A percentile compares a stretch with the other conserved stretches of the same genome.
Conservation (phyloP, 306 rosid genomes). For the Fagus sylvatica region DNA sequence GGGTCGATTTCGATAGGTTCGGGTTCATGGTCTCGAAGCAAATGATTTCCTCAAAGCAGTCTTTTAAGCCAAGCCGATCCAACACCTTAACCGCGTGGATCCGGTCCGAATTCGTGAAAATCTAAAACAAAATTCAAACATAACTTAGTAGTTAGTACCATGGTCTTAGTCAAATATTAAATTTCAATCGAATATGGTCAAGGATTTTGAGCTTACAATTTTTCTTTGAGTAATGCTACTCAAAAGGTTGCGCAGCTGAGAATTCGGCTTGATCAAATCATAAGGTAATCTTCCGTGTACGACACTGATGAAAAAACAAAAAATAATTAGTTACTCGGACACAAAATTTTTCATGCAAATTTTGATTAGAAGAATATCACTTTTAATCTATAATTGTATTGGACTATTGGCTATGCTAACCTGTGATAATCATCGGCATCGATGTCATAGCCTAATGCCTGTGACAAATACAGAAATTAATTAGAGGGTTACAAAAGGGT, state of each 20-base stretch:
- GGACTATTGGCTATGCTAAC: conserved; percentile 16
- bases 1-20: conserved; percentile 50
- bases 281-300: conserved; percentile 94
- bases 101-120: conserved; percentile 82
- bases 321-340: neutral
- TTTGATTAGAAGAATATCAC: no score
- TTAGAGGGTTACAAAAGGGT: neutral
- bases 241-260: conserved; percentile 60
- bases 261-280: conserved; percentile 61
- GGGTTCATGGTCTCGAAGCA: conserved; percentile 94
- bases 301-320: conserved; percentile 40
- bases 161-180: neutral
- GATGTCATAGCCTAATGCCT: conserved; percentile 76
- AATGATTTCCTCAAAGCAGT: conserved; percentile 70
- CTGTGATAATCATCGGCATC: conserved; percentile 80
- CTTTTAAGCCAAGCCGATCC: conserved; percentile 57
- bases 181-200: neutral
- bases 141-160: no score
- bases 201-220: conserved; percentile 40
- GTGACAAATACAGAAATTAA: neutral
- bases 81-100: conserved; percentile 63
- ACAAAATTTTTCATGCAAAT: no score
- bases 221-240: conserved; percentile 62
- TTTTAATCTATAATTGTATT: no score
- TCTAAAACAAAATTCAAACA: conserved; percentile 30